Evolutionary conservation across 768 basidiomycete species (phyloP).

Genomic region (Thelephora ganbajun): DNA sequence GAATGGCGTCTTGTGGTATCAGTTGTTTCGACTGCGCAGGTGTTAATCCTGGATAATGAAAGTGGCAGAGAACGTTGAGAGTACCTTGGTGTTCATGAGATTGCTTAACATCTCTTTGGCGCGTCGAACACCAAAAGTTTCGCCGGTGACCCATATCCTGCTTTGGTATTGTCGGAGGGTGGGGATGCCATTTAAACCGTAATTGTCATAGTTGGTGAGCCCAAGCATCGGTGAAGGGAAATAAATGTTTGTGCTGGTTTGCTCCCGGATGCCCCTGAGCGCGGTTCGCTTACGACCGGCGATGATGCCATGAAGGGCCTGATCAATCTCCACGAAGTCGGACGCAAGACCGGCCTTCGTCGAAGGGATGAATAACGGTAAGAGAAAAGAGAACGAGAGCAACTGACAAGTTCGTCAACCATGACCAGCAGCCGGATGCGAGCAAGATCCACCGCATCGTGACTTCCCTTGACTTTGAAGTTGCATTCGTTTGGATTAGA

Average conservation of each 20-base stretch:
- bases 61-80: constrained; percentile 8
- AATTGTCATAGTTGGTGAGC: constrained; percentile 52
- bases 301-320: constrained; percentile 84
- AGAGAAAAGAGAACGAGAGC: background rate
- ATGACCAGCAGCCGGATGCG: constrained; percentile 85
- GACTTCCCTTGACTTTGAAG: constrained; percentile 77
- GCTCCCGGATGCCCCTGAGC: constrained; percentile 88
- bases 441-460: constrained; percentile 84
- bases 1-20: constrained; percentile 84
- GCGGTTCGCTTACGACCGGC: constrained; percentile 79
- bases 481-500: constrained; percentile 77
- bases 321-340: constrained; percentile 87
- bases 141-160: constrained; percentile 92
- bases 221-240: constrained; percentile 84
- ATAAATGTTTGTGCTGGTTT: constrained; percentile 95
- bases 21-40: constrained; percentile 64
- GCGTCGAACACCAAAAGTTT: constrained; percentile 91
- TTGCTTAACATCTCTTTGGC: constrained; percentile 93
- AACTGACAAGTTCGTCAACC: constrained; percentile 83
- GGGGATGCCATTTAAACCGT: constrained; percentile 25
- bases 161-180: constrained; percentile 46
- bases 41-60: background rate
- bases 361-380: constrained; percentile 3
- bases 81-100: constrained; percentile 73
- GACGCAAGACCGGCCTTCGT: constrained; percentile 78